These are phyloP conservation scores for Rhodosporidiobolus sp. DNA, from an alignment of 768 basidiomycete species.

Conservation along the genomic window DNA sequence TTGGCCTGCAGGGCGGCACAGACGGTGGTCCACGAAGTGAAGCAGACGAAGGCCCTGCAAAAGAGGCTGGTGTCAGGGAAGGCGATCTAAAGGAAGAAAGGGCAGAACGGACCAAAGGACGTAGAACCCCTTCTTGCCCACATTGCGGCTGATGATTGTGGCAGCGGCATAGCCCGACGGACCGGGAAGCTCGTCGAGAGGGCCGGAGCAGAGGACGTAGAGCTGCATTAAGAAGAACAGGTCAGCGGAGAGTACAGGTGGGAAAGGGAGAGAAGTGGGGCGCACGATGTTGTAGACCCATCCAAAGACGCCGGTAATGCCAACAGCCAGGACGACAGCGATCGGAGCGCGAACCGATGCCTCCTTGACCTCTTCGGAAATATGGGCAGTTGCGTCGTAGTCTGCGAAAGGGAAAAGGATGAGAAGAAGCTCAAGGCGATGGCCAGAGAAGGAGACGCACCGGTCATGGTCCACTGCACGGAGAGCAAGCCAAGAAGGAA, in stretches of 20 bases:
- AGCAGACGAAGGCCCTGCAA: conserved; percentile 61
- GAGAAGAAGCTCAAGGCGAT: no score
- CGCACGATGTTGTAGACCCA: conserved; percentile 72
- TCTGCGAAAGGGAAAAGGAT: neutral
- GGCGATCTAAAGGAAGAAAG: no score
- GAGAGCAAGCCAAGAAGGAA: conserved; percentile 25
- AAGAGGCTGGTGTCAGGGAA: neutral
- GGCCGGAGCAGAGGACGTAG: conserved; percentile 65
- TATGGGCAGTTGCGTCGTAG: conserved; percentile 48
- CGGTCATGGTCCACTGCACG: conserved; percentile 31
- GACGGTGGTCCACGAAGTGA: conserved; percentile 60
- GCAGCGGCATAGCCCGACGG: conserved; percentile 64
- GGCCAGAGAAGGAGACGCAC: neutral
- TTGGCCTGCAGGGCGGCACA: conserved; percentile 65
- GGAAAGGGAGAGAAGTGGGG: conserved; percentile 13
- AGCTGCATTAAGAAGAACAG: conserved; percentile 47
- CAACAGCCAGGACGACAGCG: conserved; percentile 39
- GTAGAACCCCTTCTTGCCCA: conserved; percentile 64
- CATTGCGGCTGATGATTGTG: conserved; percentile 50
- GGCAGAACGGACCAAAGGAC: conserved; percentile 62
- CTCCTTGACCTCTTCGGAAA: conserved; percentile 48
- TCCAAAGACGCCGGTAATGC: conserved; percentile 71
- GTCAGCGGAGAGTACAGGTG: conserved; percentile 44
- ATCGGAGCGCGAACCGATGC: conserved; percentile 50
- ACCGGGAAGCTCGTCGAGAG: conserved; percentile 61